A percentile compares a stretch with the other conserved stretches of the same genome.
Evolutionary conservation across 345 rosid genomes (phyloP).

Genomic region (Boechera divaricarpa): DNA sequence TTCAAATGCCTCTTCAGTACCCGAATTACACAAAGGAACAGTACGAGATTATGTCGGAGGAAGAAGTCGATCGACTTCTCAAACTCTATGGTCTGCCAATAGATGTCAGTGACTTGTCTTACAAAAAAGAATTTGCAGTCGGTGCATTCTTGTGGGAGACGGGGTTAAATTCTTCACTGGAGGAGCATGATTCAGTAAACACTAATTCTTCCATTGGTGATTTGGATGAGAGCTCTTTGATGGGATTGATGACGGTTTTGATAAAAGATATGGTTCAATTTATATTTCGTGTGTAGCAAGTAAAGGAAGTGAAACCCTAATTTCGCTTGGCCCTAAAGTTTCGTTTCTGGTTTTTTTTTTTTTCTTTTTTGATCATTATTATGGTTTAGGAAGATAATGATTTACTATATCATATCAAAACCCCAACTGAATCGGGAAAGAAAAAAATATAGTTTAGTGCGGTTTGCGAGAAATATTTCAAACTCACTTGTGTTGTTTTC

Average conservation of each 20-base stretch:
- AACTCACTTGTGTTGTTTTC: background rate
- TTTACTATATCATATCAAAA: background rate
- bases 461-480: background rate
- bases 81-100: conserved; percentile 56
- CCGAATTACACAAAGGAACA: conserved; percentile 60
- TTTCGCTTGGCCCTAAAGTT: background rate
- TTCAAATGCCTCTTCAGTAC: conserved; percentile 71
- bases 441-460: background rate
- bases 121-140: conserved; percentile 56
- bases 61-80: conserved; percentile 64
- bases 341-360: background rate
- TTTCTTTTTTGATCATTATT: background rate
- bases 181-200: background rate
- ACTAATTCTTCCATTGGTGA: background rate
- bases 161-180: background rate
- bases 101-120: conserved; percentile 44
- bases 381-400: background rate
- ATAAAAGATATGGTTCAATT: conserved; percentile 3
- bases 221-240: conserved; percentile 7
- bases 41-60: conserved; percentile 63
- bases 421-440: background rate
- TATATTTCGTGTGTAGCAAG: conserved; percentile 20
- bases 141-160: conserved; percentile 66
- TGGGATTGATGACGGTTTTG: background rate
- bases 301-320: background rate